Evolutionary conservation across 2,329 filamentous ascomycete genomes (phyloP), one percentile per base, ranked within the genome.

Genomic region (Didymella keratinophila): DNA sequence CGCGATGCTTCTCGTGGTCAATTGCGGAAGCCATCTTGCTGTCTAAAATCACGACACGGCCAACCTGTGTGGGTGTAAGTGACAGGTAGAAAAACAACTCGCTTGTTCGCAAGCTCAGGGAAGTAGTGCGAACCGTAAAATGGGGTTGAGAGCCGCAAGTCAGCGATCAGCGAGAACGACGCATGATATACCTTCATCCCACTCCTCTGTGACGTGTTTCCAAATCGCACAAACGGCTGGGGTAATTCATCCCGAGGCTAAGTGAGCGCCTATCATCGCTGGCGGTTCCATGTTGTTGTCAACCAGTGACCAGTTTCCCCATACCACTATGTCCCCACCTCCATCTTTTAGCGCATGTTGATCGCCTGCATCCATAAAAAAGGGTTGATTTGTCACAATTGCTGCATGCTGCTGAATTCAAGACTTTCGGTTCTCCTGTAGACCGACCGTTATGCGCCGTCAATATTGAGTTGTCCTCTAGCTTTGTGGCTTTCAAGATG

Each of bases 21-120:
- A 55, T 41, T 54, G 67, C 66, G 7, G 65, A 62, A 23, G 66
- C 68, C 70, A 71, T 73, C 3, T 21, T 54, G 32, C 18, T 16
- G 18, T 44, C 44, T 21, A 2, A 16, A 37, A 30, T 18, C 23
- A 6, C 10, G 16, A 10, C 20, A 16, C 12, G 23, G 8, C 10
- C 12, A 18, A 28, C 16, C 16, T 36, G n/a, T 27, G 18, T 43
- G 6, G 5, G 25, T 16, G 5, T 11, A 12, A 7, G 23, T 3
- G 18, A n/a, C 20, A 20, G 3, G 2, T 8, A 27, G 11, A 20
- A 43, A 18, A 16, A 21, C 32, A 12, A 27, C 27, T 27, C 30
- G 49, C 42, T 27, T 14, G 30, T 4, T 16, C 16, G 12, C 25
- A 47, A 43, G 34, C 34, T 28, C 14, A 32, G 21, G 37, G 23